These are phyloP conservation scores for Colletotrichum caudatum DNA, from an alignment of 2,329 filamentous ascomycete genomes.

Conservation along the genomic window DNA sequence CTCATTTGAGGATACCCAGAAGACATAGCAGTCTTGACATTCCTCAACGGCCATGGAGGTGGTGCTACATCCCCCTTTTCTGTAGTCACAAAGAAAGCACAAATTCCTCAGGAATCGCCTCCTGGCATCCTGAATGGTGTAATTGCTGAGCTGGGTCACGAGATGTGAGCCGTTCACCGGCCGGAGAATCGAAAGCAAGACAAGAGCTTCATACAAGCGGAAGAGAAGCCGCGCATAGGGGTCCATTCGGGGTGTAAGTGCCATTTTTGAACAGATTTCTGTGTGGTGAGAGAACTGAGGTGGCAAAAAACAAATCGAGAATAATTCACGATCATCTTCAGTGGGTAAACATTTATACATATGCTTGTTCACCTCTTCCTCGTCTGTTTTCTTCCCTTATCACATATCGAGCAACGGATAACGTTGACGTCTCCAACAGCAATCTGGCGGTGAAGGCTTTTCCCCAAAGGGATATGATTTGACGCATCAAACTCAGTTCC, in stretches of 20 bases:
- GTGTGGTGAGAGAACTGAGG: background rate
- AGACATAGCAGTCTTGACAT: slow-evolving; percentile 47
- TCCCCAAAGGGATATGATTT: background rate
- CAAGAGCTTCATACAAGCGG: slow-evolving; percentile 14
- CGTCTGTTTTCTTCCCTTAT: background rate
- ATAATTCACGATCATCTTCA: background rate
- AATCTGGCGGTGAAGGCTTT: background rate
- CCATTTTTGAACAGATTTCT: slow-evolving; percentile 8
- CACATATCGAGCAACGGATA: too few relatives aligned
- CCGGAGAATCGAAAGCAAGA: slow-evolving; percentile 11
- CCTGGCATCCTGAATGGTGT: background rate
- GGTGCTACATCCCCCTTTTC: slow-evolving; percentile 59
- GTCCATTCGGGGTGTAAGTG: slow-evolving; percentile 23
- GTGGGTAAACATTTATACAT: background rate
- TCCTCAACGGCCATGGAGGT: slow-evolving; percentile 59
- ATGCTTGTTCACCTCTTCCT: background rate
- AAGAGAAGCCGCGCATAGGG: slow-evolving; percentile 7
- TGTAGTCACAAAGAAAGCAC: slow-evolving; percentile 59
- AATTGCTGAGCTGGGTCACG: background rate
- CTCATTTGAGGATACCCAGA: slow-evolving; percentile 60
- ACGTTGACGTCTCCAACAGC: background rate
- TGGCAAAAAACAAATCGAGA: background rate
- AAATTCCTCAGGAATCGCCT: slow-evolving; percentile 54
- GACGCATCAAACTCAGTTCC: background rate
- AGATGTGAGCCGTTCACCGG: slow-evolving; percentile 2